phyloP scores from a whole-genome alignment of 2,329 filamentous ascomycete genomes.

The Whalleya microplaca region DNA sequence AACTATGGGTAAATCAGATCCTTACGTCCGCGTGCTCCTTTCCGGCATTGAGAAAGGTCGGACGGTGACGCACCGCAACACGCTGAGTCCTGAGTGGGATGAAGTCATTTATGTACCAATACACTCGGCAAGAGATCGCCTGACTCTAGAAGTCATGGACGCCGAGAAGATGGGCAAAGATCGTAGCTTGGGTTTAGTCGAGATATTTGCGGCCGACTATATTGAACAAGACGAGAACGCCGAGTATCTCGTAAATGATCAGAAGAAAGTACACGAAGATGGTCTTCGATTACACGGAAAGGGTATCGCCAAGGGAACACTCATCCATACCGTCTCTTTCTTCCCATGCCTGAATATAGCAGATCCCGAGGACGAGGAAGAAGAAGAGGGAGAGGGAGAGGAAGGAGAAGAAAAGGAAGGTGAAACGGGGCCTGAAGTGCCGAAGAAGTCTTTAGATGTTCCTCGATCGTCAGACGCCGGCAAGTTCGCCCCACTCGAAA shows the following conservation, averaged over 20 bases:
- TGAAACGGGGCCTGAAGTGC: conserved; percentile 31
- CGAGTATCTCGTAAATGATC: conserved; percentile 78
- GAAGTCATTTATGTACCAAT: conserved; percentile 94
- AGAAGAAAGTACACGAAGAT: conserved; percentile 69
- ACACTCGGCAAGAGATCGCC: conserved; percentile 79
- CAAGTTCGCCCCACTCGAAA: conserved; percentile 47
- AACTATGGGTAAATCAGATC: conserved; percentile 94
- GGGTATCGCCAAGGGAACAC: conserved; percentile 74
- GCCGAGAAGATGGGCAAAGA: conserved; percentile 91
- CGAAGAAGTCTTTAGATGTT: conserved; percentile 38
- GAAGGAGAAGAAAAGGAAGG: conserved; percentile 47
- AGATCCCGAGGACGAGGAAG: conserved; percentile 84
- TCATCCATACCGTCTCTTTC: conserved; percentile 86
- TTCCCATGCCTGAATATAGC: conserved; percentile 86
- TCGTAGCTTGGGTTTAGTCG: conserved; percentile 80
- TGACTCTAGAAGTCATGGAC: conserved; percentile 95
- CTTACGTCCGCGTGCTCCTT: conserved; percentile 85
- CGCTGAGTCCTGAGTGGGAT: conserved; percentile 93
- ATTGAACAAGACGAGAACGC: conserved; percentile 77
- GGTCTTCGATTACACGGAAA: conserved; percentile 76
- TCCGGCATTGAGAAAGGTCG: conserved; percentile 89
- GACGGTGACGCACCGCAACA: conserved; percentile 95
- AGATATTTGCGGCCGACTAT: conserved; percentile 78
- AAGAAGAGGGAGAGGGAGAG: conserved; percentile 54
- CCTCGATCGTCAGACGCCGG: conserved; percentile 45